phyloP scores from a whole-genome alignment of 2,329 filamentous ascomycete genomes.

The Clarireedia homoeocarpa region DNA sequence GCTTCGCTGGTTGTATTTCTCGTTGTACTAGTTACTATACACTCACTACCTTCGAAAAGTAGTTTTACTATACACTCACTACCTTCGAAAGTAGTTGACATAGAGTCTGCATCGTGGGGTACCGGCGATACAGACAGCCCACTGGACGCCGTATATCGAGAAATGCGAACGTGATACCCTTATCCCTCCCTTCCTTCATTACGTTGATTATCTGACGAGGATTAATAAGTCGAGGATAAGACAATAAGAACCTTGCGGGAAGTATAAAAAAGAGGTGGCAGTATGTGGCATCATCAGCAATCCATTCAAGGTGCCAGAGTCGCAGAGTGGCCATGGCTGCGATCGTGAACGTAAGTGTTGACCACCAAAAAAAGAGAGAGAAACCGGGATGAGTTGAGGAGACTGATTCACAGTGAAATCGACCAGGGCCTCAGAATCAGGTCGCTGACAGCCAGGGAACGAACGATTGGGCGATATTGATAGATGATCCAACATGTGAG shows the following conservation, averaged over 20 bases:
- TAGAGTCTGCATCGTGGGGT: background rate
- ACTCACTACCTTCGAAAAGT: too few species aligned
- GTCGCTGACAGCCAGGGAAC: background rate
- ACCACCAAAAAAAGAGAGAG: background rate
- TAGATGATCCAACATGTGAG: background rate
- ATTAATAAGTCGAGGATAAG: background rate
- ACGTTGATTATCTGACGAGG: background rate
- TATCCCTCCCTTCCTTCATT: background rate
- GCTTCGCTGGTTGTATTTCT: constrained; percentile 7
- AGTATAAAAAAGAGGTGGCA: background rate
- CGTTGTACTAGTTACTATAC: too few species aligned
- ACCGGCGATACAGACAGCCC: background rate
- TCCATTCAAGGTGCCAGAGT: constrained; percentile 6
- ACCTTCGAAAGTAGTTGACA: too few species aligned
- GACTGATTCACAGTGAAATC: constrained; percentile 4
- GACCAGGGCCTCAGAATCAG: background rate
- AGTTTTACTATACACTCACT: too few species aligned
- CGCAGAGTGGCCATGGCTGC: background rate
- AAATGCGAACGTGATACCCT: constrained; percentile 8
- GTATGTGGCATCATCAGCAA: constrained; percentile 4
- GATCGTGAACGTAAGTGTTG: background rate
- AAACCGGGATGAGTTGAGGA: background rate
- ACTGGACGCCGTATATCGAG: background rate
- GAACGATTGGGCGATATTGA: constrained; percentile 3
- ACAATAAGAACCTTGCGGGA: background rate